Percentiles rank a stretch among this genome's conserved stretches.
These are phyloP conservation scores for Chenopodium formosanum DNA, from an alignment of 148 eudicot species.

Conservation along the genomic window DNA sequence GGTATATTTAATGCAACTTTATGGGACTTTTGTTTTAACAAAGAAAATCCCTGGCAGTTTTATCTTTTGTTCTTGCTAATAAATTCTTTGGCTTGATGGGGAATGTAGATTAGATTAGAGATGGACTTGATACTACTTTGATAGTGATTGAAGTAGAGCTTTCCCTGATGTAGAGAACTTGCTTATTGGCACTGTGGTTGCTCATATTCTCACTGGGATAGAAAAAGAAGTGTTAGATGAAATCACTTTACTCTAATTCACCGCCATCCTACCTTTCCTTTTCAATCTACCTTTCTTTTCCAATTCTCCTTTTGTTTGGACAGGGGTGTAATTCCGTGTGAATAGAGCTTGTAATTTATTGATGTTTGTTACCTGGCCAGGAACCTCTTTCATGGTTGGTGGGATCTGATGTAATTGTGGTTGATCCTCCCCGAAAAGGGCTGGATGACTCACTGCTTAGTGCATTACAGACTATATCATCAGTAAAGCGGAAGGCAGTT, in stretches of 20 bases:
- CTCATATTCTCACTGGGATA: background rate
- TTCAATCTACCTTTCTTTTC: background rate
- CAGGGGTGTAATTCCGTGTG: background rate
- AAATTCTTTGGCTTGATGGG: background rate
- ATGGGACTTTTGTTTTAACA: background rate
- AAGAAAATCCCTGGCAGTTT: background rate
- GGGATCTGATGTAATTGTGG: constrained; percentile 90
- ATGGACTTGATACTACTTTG: too few species aligned
- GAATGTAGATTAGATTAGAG: background rate
- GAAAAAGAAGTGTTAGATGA: background rate
- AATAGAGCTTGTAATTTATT: constrained; percentile 1
- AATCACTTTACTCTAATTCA: background rate
- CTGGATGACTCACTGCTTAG: constrained; percentile 65
- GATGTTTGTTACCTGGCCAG: constrained; percentile 36
- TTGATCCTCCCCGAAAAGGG: constrained; percentile 99
- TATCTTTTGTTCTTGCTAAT: too few species aligned
- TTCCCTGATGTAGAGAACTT: background rate
- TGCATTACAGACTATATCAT: constrained; percentile 50
- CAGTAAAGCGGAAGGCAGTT: constrained; percentile 46
- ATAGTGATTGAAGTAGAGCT: too few species aligned
- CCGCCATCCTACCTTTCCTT: background rate
- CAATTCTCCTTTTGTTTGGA: background rate
- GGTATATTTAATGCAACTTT: background rate
- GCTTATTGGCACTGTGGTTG: background rate
- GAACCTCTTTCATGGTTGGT: constrained; percentile 88